Conservation (phyloP, 371 early-diverging fungal genomes). For the Mycotypha africana region DNA sequence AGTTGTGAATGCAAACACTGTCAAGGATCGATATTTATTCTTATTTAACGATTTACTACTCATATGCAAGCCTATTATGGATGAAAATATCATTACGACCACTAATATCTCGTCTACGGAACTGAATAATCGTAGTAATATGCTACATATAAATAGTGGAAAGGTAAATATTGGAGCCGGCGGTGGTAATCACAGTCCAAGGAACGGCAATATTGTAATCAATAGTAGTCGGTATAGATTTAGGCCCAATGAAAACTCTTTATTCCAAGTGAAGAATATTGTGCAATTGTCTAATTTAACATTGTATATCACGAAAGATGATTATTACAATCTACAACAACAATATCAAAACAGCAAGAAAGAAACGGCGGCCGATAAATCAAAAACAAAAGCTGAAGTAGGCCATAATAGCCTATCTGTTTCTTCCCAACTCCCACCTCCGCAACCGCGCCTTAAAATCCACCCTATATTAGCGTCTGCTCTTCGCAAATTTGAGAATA, state of each 20-base stretch:
- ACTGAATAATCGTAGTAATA: slow-evolving; percentile 6
- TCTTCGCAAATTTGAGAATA: slow-evolving; percentile 63
- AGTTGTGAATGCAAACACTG: slow-evolving; percentile 64
- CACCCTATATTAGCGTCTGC: slow-evolving; percentile 59
- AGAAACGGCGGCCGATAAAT: slow-evolving; percentile 1
- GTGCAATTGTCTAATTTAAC: slow-evolving; percentile 52
- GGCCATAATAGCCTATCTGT: no score
- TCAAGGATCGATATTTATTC: slow-evolving; percentile 75
- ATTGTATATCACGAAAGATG: slow-evolving; percentile 47
- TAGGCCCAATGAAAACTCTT: slow-evolving; percentile 44
- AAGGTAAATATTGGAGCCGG: no score
- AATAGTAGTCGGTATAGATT: slow-evolving; percentile 21
- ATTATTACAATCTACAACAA: slow-evolving; percentile 19
- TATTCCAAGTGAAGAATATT: slow-evolving; percentile 61
- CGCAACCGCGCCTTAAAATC: slow-evolving; percentile 44
- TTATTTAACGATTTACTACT: slow-evolving; percentile 76
- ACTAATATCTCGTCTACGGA: slow-evolving; percentile 4
- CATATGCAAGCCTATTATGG: slow-evolving; percentile 62
- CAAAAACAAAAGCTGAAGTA: no score
- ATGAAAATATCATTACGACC: slow-evolving; percentile 40
- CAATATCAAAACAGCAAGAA: not conserved
- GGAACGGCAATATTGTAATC: no score
- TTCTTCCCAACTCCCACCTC: slow-evolving; percentile 11
- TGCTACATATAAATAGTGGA: no score
- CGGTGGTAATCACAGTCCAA: no score